Evolutionary conservation across 805 yeast genomes (phyloP).

Genomic region (Limtongia smithiae): DNA sequence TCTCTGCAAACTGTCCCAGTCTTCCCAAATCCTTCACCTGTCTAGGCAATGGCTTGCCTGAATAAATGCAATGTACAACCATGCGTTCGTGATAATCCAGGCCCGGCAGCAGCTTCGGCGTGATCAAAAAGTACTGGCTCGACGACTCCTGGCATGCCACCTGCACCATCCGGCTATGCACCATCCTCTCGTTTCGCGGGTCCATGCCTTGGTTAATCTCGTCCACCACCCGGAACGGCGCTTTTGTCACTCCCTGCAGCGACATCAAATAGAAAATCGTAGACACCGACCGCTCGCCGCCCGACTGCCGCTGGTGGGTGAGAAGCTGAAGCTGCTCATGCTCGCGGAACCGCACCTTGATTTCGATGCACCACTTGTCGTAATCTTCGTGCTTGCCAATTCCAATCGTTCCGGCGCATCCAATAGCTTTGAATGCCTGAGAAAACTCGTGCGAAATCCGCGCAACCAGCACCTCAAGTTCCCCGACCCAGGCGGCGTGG

Average conservation of each 20-base stretch:
- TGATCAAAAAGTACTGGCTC: slow-evolving; percentile 85
- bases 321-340: slow-evolving; percentile 64
- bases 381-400: slow-evolving; percentile 52
- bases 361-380: slow-evolving; percentile 77
- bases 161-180: slow-evolving; percentile 79
- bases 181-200: slow-evolving; percentile 80
- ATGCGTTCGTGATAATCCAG: slow-evolving; percentile 72
- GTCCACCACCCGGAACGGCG: slow-evolving; percentile 94
- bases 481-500: slow-evolving; percentile 56
- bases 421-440: slow-evolving; percentile 64
- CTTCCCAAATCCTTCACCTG: slow-evolving; percentile 12
- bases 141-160: slow-evolving; percentile 64
- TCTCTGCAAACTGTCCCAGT: slow-evolving; percentile 14
- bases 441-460: slow-evolving; percentile 64
- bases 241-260: slow-evolving; percentile 77
- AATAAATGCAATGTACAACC: slow-evolving; percentile 81
- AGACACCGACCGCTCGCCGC: slow-evolving; percentile 96
- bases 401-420: slow-evolving; percentile 79
- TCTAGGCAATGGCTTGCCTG: slow-evolving; percentile 39
- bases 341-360: slow-evolving; percentile 81
- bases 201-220: slow-evolving; percentile 99
- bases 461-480: slow-evolving; percentile 50
- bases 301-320: slow-evolving; percentile 88
- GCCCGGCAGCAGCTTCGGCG: slow-evolving; percentile 83
- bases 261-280: slow-evolving; percentile 89